Conservation (phyloP, 2,329 filamentous ascomycete genomes). For the Pseudocercospora musae region DNA sequence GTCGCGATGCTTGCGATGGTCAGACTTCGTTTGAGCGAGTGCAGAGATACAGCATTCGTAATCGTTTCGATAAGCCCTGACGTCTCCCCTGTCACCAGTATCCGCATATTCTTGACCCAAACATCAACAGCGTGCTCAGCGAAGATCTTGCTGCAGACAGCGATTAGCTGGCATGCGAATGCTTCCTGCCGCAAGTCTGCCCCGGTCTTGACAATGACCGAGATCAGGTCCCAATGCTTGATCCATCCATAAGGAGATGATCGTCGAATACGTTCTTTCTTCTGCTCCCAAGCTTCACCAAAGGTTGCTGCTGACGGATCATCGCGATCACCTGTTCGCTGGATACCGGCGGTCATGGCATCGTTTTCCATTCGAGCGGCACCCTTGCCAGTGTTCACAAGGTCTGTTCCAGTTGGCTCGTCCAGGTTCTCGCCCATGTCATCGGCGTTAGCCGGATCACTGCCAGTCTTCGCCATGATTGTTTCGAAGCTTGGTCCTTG, state of each 20-base stretch:
- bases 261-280: slow-evolving; percentile 78
- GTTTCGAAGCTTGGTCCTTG: slow-evolving; percentile 73
- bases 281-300: slow-evolving; percentile 80
- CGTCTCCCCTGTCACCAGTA: slow-evolving; percentile 79
- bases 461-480: slow-evolving; percentile 72
- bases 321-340: slow-evolving; percentile 76
- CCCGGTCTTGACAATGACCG: slow-evolving; percentile 86
- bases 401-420: slow-evolving; percentile 37
- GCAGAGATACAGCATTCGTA: slow-evolving; percentile 81
- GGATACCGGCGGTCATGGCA: slow-evolving; percentile 78
- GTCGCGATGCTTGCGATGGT: slow-evolving; percentile 72
- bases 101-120: slow-evolving; percentile 88
- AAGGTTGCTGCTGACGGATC: slow-evolving; percentile 84
- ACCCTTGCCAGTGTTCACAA: slow-evolving; percentile 65
- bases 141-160: slow-evolving; percentile 79
- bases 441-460: slow-evolving; percentile 49
- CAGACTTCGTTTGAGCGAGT: slow-evolving; percentile 77
- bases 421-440: slow-evolving; percentile 42
- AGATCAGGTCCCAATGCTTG: slow-evolving; percentile 85
- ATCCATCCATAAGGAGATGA: slow-evolving; percentile 84
- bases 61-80: slow-evolving; percentile 85
- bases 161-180: slow-evolving; percentile 80
- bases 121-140: slow-evolving; percentile 69
- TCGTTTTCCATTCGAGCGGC: slow-evolving; percentile 86
- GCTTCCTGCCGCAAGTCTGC: slow-evolving; percentile 73